Conservation (phyloP, 352 stramenopile genomes). For the Aphanomyces cochlioides region DNA sequence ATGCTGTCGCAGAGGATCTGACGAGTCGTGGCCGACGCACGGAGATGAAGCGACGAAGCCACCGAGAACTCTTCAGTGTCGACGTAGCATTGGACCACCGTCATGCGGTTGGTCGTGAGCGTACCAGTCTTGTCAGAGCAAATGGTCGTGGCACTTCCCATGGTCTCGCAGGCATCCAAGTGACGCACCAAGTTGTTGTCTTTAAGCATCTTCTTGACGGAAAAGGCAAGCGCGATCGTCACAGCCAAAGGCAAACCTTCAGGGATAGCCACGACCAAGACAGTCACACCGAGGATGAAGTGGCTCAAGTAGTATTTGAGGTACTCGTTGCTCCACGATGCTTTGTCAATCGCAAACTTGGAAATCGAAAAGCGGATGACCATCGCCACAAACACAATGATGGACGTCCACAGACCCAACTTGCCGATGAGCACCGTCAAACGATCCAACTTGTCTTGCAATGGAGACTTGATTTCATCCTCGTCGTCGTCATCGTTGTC, state of each 20-base stretch:
- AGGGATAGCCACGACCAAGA: conserved; percentile 80
- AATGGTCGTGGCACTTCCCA: conserved; percentile 96
- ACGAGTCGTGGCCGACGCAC: conserved; percentile 21
- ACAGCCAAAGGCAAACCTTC: conserved; percentile 88
- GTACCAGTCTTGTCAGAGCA: conserved; percentile 96
- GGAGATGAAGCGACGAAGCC: neutral
- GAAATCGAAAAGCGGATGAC: conserved; percentile 48
- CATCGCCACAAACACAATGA: conserved; percentile 64
- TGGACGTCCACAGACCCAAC: conserved; percentile 49
- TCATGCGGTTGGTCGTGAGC: conserved; percentile 95
- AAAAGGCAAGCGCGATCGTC: conserved; percentile 85
- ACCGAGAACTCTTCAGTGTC: conserved; percentile 32
- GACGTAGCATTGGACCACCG: conserved; percentile 74
- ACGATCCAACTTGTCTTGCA: conserved; percentile 73
- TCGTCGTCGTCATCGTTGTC: neutral
- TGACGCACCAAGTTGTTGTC: conserved; percentile 96
- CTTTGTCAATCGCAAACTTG: conserved; percentile 53
- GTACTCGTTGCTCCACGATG: conserved; percentile 40
- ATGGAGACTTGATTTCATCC: conserved; percentile 41
- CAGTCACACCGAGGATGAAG: conserved; percentile 88
- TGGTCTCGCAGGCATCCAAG: conserved; percentile 95
- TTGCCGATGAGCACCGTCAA: conserved; percentile 70
- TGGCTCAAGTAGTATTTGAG: conserved; percentile 57
- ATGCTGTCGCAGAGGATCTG: conserved; percentile 64
- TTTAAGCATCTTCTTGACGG: conserved; percentile 93